Base-by-base conservation (phyloP, 2,329 filamentous ascomycete genomes). In the Aotearoamyces nothofagi region DNA sequence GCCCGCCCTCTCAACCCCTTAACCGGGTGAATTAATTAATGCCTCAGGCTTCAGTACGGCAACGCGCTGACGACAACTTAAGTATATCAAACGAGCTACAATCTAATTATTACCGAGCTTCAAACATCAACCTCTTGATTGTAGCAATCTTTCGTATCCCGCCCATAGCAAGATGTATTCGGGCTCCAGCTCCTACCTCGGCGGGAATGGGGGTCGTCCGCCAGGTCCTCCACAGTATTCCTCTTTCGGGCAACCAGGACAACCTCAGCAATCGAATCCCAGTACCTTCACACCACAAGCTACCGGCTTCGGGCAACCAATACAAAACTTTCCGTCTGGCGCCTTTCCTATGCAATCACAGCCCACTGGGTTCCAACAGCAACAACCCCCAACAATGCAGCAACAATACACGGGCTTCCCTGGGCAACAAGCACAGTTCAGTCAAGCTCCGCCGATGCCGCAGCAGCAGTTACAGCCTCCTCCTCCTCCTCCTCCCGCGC, bases 171-270 rank as follows among this genome's bases (percentile, higher is more conserved):
- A 47, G 56, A 94, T 94, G 87, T 96, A 82, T 60, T 90, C 83
- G 41, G 82, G 78, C 53, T 80, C 82, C 41, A 92, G 80, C 61
- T 76, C 80, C 39, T 94, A 77, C 55, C 59, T 92, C 47, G 83
- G 83, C 55, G 78, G 75, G 58, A 69, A 66, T 53, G 82, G 76
- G 51, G 78, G 66, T 61, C 70, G 78, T 52, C 78, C 75, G 35
- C 79, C 78, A 27, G 71, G 72, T 30, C 68, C 69, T 47, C 71
- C 63, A 37, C 61, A 69, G 42, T 68, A 62, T 58, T 53, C 57
- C 48, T 57, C 63, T 36, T 63, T 67, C 32, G 51, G 56, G 36
- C 44, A 52, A 42, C 54, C 50, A 39, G 47, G 45, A 31, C 51
- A 52, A 30, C 45, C 47, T 22, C 53, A 49, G 33, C 54, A 51